Conservation (phyloP, 305 asterid genomes). For the Fraxinus angustifolia region DNA sequence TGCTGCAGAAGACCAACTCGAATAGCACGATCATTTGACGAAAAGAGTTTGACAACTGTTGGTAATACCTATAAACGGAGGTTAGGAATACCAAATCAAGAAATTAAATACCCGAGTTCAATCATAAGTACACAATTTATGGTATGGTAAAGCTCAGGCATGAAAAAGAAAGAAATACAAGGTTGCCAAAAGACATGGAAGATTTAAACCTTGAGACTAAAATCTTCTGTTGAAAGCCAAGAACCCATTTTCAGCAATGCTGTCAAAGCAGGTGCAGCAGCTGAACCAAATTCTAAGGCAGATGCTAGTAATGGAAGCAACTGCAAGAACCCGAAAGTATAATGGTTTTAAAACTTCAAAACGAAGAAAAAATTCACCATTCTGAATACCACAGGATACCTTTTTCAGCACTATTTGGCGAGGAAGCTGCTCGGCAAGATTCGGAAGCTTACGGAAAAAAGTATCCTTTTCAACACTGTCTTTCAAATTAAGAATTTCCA, state of each 20-base stretch:
- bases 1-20: conserved; percentile 91
- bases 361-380: neutral
- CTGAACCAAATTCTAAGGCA: conserved; percentile 92
- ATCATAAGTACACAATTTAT: conserved; percentile 4
- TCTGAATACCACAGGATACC: conserved; percentile 39
- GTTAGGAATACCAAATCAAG: conserved; percentile 4
- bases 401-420: conserved; percentile 91
- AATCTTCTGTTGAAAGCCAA: conserved; percentile 84
- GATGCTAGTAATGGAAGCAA: conserved; percentile 91
- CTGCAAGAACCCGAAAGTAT: conserved; percentile 41
- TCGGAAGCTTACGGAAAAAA: conserved; percentile 97
- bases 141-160: conserved; percentile 11
- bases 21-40: conserved; percentile 84
- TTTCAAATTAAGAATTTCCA: conserved; percentile 96
- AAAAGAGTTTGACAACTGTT: conserved; percentile 84
- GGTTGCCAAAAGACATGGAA: conserved; percentile 15
- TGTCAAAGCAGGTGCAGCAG: conserved; percentile 96
- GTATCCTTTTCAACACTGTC: conserved; percentile 98
- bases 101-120: conserved; percentile 14
- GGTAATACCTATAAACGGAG: conserved; percentile 60
- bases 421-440: conserved; percentile 93
- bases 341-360: conserved; percentile 2
- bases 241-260: conserved; percentile 93
- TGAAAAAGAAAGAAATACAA: conserved; percentile 19
- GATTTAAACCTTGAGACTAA: conserved; percentile 62